Base-by-base conservation (phyloP, 2,329 filamentous ascomycete genomes). In the Ophiostoma perfectum region DNA sequence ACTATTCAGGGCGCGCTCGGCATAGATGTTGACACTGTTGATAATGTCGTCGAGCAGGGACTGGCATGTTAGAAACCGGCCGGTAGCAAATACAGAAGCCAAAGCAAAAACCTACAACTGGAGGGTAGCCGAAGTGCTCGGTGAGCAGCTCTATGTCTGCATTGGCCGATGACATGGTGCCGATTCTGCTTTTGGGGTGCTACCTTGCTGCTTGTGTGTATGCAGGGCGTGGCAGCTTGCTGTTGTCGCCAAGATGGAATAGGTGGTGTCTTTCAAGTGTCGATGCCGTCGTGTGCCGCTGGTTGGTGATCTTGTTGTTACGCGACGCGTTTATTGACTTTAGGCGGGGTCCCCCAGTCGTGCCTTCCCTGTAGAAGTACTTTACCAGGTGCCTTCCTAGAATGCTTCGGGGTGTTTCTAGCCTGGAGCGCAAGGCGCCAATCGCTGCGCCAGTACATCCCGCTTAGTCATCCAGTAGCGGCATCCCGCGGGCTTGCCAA, bases 21-120 rank as follows among this genome's bases (percentile, higher is more conserved):
- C 90, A 74, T 97, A 86, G 75, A 94, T 91, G 81, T 98, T 99
- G 78, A 97, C 88, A 68, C 90, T 91, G 82, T 98, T 97, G 81
- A 98, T 97, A 74, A 98, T 93, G 80, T 98, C 94, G 86, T 99
- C 95, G 75, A 99, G 90, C 58, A 99, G 87, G 70, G 91, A 91
- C 93, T 97, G 16, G 8, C n/a, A 3, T 42, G 60, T 63, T 63
- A 63, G 27, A 27, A 27, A 27, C 27, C 27, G 27, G 27, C 27
- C 27, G 27, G 27, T 27, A 9, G 39, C 16, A 11, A 18, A 45
- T 41, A 60, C 18, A 49, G 6, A 5, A 47, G 7, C 16, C 18
- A 44, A n/a, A 44, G 27, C 2, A 7, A 42, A 64, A 49, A 82
- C 90, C 76, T 80, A 96, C 93, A 73, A 97, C 87, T 41, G 94